Percentiles rank a stretch among this genome's conserved stretches.
Conservation (phyloP, 306 rosid species). For the Geum urbanum region DNA sequence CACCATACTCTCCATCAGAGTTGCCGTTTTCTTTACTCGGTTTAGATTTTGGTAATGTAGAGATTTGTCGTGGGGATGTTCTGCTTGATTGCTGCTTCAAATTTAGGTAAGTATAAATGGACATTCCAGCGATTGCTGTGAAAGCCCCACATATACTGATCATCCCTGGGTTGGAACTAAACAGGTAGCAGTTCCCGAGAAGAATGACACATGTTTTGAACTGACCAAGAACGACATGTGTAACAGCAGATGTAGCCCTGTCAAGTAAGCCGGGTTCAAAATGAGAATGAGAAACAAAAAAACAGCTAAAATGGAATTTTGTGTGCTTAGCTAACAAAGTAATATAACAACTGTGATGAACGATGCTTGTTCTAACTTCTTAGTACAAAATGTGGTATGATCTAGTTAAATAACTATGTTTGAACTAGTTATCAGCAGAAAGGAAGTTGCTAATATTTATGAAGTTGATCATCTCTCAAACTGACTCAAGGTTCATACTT, state of each 20-base stretch:
- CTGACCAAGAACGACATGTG: constrained; percentile 95
- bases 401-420: background rate
- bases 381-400: background rate
- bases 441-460: background rate
- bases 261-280: constrained; percentile 11
- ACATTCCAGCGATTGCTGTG: constrained; percentile 80
- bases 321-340: background rate
- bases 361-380: background rate
- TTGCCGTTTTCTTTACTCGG: constrained; percentile 71
- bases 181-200: constrained; percentile 78
- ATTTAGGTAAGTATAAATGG: constrained; percentile 80
- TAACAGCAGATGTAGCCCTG: constrained; percentile 91
- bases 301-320: background rate
- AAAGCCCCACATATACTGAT: constrained; percentile 81
- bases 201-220: constrained; percentile 92
- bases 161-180: constrained; percentile 76
- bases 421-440: background rate
- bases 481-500: background rate
- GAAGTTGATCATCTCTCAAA: background rate
- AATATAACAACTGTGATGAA: background rate
- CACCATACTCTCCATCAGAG: constrained; percentile 52
- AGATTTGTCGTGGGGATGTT: constrained; percentile 52
- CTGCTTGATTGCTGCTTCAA: constrained; percentile 52
- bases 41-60: constrained; percentile 62
- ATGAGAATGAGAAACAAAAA: constrained; percentile 16